These are phyloP conservation scores for Agaricus subrufescens DNA, from an alignment of 768 basidiomycete genomes.

Conservation along the genomic window DNA sequence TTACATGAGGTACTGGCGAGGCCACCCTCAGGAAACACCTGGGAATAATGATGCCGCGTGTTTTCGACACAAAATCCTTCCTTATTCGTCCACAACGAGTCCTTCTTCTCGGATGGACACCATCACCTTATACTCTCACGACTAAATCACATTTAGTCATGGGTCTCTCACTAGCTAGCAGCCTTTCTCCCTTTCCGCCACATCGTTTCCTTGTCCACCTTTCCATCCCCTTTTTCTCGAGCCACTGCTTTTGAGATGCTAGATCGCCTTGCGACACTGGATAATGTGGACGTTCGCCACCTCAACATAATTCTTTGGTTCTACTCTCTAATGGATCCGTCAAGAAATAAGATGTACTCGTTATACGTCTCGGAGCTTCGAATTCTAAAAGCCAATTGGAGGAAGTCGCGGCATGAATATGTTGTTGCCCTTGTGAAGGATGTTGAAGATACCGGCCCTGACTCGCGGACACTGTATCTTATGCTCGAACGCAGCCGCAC, in stretches of 20 bases:
- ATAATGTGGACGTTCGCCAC: conserved; percentile 1
- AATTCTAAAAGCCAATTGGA: not conserved
- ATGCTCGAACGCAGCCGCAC: conserved; percentile 1
- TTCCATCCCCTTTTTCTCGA: not conserved
- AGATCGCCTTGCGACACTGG: not conserved
- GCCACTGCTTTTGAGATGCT: not conserved
- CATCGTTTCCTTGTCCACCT: not conserved
- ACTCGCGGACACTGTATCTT: not conserved
- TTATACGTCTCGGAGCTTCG: conserved; percentile 2
- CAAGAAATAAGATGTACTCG: not conserved
- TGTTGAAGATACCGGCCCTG: not conserved
- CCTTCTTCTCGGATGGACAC: not conserved
- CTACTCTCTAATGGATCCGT: not conserved
- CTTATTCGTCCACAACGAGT: not conserved
- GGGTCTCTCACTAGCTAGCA: no score
- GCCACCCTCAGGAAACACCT: not conserved
- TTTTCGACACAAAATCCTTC: not conserved
- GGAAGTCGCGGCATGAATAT: conserved; percentile 4
- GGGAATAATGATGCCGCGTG: not conserved
- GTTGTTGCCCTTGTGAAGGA: not conserved
- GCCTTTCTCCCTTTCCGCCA: not conserved
- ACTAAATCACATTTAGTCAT: not conserved
- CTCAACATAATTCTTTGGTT: conserved; percentile 3
- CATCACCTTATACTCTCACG: no score
- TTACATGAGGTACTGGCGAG: not conserved